Evolutionary conservation across 1,284 basidiomycete genomes (phyloP).

Genomic region (Ceratorhiza oryzae-sativae): DNA sequence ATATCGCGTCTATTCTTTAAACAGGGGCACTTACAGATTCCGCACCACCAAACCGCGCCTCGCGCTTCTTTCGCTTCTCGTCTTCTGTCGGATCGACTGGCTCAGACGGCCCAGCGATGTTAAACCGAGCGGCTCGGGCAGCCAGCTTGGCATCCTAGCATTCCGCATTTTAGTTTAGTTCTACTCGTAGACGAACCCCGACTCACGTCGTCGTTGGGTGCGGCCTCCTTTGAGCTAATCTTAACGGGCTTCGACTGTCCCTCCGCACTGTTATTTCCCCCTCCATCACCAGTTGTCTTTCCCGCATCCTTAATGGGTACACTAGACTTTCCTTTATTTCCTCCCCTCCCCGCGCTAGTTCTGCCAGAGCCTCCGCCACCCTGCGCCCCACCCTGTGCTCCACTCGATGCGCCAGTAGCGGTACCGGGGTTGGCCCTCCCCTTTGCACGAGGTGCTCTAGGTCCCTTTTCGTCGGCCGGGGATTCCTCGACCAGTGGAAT

Average conservation of each 20-base stretch:
- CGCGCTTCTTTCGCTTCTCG: slow-evolving; percentile 43
- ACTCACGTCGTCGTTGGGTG: slow-evolving; percentile 36
- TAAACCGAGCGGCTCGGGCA: slow-evolving; percentile 30
- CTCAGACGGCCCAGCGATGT: background rate
- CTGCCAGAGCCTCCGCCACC: too few relatives aligned
- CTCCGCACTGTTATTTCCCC: background rate
- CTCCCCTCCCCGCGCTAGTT: too few relatives aligned
- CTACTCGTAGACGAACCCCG: background rate
- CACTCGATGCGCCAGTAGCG: too few relatives aligned
- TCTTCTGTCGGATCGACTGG: slow-evolving; percentile 42
- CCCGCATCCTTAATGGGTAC: slow-evolving; percentile 37
- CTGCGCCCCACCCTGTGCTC: too few relatives aligned
- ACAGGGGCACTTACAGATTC: slow-evolving; percentile 11
- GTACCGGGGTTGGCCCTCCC: too few relatives aligned
- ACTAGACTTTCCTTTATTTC: slow-evolving; percentile 39
- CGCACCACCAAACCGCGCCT: slow-evolving; percentile 42
- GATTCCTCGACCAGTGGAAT: slow-evolving; percentile 63
- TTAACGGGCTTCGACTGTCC: slow-evolving; percentile 10
- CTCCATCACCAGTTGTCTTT: background rate
- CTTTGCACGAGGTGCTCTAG: slow-evolving; percentile 32
- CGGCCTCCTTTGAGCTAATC: slow-evolving; percentile 36
- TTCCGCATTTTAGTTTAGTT: background rate
- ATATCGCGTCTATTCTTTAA: background rate
- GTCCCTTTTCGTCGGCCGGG: slow-evolving; percentile 41
- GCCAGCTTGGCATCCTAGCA: slow-evolving; percentile 34